Base-by-base conservation (phyloP, 225 moss, liverwort and hornwort genomes). In the Ulota crispa region DNA sequence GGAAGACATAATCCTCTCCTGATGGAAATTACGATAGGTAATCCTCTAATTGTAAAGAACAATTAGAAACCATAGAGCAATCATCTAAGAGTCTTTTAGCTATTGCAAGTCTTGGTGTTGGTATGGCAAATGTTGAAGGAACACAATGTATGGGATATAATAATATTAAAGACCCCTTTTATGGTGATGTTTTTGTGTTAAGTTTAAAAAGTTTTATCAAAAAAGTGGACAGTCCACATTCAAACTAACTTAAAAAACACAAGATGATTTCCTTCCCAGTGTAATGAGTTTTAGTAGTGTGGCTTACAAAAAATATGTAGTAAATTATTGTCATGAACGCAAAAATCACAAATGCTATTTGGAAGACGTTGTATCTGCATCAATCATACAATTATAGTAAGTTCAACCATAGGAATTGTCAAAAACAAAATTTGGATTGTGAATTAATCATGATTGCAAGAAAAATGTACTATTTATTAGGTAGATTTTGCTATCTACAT, bases 331-430 rank as follows among this genome's bases (percentile, higher is more conserved):
- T 89, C 64, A 88, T 67, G 37, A 99, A 76, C 7, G 96, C 93
- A 19, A 96, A 94, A 68, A 89, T 79, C 19, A 99, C 89, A 8
- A 99, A 96, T 5, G 92, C 80, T 75, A 99, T 93, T 84, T 99
- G 99, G 69, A 99, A 99, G 64, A 96, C 23, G 71, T 99, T 99
- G 82, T 87, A 99, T 86, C 99, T 99, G 88, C 77, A 50, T 26
- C 54, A 81, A 60, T 20, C 8, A 24, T 18, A 13, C 21, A 42
- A 63, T 1, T 19, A 55, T 30, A 5, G 24, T 77, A 28, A 47
- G 20, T 60, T 0, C 2, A 2, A 78, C 8, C 9, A 8, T 9
- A 8, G 32, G 16, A 60, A 8, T 55, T 47, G 47, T 47, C 16
- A 47, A 16, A 16, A 47, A 15, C 47, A 16, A 47, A 47, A 1